These are phyloP conservation scores for Yarrowia bubula DNA, from an alignment of 805 yeast species.

Conservation along the genomic window DNA sequence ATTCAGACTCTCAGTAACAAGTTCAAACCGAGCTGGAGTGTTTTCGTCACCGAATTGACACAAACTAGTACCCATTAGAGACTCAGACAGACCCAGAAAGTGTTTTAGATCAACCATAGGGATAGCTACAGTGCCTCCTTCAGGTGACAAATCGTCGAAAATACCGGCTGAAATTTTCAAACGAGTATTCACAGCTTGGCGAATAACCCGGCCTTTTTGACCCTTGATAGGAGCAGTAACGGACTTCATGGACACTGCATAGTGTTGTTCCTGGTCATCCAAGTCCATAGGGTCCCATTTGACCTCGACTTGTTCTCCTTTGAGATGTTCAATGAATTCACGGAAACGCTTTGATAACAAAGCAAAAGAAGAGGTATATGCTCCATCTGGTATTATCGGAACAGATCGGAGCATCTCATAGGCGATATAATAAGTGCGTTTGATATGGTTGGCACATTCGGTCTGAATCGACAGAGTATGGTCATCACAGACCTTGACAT, in stretches of 20 bases:
- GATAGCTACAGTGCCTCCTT: slow-evolving; percentile 5
- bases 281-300: background rate
- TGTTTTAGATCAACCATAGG: slow-evolving; percentile 1
- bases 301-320: slow-evolving; percentile 16
- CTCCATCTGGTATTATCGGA: background rate
- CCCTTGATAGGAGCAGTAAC: slow-evolving; percentile 9
- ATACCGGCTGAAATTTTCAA: background rate
- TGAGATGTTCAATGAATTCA: slow-evolving; percentile 3
- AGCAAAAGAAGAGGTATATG: background rate
- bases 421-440: background rate
- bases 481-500: background rate
- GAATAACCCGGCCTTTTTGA: background rate
- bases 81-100: slow-evolving; percentile 7
- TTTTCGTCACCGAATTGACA: slow-evolving; percentile 18
- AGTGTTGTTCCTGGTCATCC: background rate
- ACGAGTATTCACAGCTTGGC: background rate
- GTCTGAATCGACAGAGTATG: slow-evolving; percentile 1
- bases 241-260: slow-evolving; percentile 6
- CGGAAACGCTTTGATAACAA: background rate
- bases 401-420: background rate
- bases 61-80: background rate
- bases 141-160: background rate
- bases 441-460: slow-evolving; percentile 1
- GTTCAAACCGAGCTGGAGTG: slow-evolving; percentile 3
- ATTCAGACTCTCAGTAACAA: background rate